Conservation (phyloP, 1,284 basidiomycete genomes). For the Cryptococcus maquisensis region DNA sequence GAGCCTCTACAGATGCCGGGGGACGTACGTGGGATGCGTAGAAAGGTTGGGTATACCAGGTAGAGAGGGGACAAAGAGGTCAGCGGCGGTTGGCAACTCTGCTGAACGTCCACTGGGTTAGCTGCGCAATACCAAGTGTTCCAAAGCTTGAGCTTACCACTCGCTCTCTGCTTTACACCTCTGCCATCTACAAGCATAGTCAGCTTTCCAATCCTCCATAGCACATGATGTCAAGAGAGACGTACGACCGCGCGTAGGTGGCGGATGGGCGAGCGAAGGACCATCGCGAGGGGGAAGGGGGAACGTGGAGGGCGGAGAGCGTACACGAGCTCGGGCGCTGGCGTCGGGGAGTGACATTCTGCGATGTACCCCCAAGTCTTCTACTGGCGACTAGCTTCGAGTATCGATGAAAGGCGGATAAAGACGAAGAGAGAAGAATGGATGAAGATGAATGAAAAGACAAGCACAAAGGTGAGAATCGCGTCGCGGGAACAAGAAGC, state of each 20-base stretch:
- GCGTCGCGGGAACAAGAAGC: not conserved
- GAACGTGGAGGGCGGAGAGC: not conserved
- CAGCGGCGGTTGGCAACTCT: slow-evolving; percentile 59
- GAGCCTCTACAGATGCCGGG: too few species aligned
- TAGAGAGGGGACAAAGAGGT: slow-evolving; percentile 73
- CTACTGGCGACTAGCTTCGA: too few species aligned
- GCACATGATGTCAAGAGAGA: not conserved
- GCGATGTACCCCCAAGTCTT: too few species aligned
- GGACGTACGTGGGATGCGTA: slow-evolving; percentile 43
- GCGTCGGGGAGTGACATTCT: not conserved
- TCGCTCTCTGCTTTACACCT: not conserved
- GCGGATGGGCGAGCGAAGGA: too few species aligned
- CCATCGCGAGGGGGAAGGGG: too few species aligned
- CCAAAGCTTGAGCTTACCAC: not conserved
- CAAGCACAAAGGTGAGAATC: too few species aligned
- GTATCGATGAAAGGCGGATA: not conserved
- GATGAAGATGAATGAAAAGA: not conserved
- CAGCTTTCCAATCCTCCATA: too few species aligned
- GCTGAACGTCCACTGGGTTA: too few species aligned
- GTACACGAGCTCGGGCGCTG: not conserved
- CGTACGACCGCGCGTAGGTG: not conserved
- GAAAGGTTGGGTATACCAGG: slow-evolving; percentile 65
- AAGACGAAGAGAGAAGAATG: not conserved
- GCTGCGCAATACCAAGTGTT: not conserved
- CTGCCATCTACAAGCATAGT: not conserved